Evolutionary conservation across 495 filamentous ascomycete genomes (phyloP).

Genomic region (Podospora appendiculata): DNA sequence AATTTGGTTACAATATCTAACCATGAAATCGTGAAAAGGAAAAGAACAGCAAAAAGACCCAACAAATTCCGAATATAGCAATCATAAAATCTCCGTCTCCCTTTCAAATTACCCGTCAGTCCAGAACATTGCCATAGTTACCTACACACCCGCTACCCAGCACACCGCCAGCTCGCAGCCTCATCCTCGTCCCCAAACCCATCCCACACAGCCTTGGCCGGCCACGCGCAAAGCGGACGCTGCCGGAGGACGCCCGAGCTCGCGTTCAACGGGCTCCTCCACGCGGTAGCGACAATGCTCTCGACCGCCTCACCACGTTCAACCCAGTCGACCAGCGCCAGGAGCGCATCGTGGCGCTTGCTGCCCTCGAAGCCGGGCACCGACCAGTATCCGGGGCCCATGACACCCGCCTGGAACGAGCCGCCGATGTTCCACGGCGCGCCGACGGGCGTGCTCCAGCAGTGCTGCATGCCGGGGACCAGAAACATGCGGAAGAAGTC

Average conservation of each 20-base stretch:
- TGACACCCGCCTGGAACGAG: constrained; percentile 23
- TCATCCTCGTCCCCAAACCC: constrained; percentile 8
- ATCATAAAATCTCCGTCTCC: constrained; percentile 13
- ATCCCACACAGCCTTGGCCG: constrained; percentile 22
- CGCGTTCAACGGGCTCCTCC: constrained; percentile 22
- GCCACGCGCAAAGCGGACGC: constrained; percentile 39
- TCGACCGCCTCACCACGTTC: constrained; percentile 35
- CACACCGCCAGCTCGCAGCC: constrained; percentile 9
- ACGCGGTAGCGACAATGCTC: constrained; percentile 38
- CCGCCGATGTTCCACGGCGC: constrained; percentile 41
- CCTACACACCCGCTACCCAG: background rate
- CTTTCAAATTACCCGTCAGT: background rate
- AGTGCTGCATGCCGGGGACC: constrained; percentile 38
- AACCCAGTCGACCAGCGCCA: constrained; percentile 48
- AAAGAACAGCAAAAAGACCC: too few relatives aligned
- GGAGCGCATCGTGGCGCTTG: constrained; percentile 37
- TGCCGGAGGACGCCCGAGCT: constrained; percentile 30
- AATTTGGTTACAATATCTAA: too few relatives aligned
- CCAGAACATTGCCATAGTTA: background rate
- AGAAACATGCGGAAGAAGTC: constrained; percentile 35
- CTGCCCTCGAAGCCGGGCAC: constrained; percentile 35
- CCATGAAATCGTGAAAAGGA: too few relatives aligned
- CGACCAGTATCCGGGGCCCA: constrained; percentile 14
- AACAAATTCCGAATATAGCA: too few relatives aligned
- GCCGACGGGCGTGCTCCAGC: constrained; percentile 23